Conservation (phyloP, 768 basidiomycete species). For the Tubosaeta sp. region DNA sequence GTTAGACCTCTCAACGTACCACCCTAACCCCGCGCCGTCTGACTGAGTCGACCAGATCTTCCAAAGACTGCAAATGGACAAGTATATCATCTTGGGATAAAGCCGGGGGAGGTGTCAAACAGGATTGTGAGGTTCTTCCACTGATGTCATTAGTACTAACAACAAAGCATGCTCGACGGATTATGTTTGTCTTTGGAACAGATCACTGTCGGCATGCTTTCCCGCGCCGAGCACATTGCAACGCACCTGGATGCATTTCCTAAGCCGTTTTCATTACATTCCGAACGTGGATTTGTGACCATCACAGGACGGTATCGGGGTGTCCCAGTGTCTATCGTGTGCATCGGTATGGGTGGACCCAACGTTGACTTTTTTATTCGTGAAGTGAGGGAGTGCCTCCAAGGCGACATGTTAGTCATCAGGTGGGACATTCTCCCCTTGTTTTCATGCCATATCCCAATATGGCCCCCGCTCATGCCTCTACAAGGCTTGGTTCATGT, state of each 20-base stretch:
- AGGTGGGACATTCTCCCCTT: constrained; percentile 30
- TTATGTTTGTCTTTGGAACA: constrained; percentile 24
- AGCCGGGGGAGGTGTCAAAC: constrained; percentile 75
- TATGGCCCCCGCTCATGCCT: not conserved
- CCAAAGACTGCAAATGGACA: constrained; percentile 68
- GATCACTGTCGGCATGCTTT: constrained; percentile 73
- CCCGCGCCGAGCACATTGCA: constrained; percentile 61
- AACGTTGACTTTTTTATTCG: constrained; percentile 86
- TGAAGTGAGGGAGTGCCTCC: constrained; percentile 70
- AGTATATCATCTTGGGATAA: constrained; percentile 76
- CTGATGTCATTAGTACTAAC: not conserved
- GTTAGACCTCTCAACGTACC: constrained; percentile 23
- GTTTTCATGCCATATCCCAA: not conserved
- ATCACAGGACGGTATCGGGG: constrained; percentile 64
- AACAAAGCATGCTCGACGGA: not conserved
- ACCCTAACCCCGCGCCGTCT: not conserved
- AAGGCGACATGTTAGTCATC: constrained; percentile 54
- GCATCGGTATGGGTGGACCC: constrained; percentile 80
- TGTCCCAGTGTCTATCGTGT: constrained; percentile 64
- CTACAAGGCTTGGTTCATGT: constrained; percentile 71
- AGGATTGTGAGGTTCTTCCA: constrained; percentile 51
- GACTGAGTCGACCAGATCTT: constrained; percentile 49
- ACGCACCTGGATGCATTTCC: constrained; percentile 55
- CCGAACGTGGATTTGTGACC: constrained; percentile 74
- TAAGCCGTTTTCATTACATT: constrained; percentile 55